phyloP scores from a whole-genome alignment of 306 rosid species.

The Pachyrhizus erosus region DNA sequence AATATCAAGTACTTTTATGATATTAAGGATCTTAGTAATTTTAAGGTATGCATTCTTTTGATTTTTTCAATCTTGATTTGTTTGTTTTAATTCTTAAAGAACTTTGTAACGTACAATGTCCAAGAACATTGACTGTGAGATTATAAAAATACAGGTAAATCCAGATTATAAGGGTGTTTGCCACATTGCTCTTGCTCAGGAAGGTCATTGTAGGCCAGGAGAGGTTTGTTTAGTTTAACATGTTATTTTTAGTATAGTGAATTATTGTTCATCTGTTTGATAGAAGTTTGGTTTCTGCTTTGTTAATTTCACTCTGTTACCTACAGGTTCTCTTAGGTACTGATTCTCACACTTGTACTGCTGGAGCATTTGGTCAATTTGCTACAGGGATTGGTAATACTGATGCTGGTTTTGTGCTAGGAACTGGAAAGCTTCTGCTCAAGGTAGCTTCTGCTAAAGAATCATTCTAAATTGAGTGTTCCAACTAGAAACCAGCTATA shows the following conservation, averaged over 20 bases:
- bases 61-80: not conserved
- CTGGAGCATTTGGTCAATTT: slow-evolving; percentile 99
- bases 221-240: slow-evolving; percentile 65
- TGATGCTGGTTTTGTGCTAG: slow-evolving; percentile 92
- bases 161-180: slow-evolving; percentile 99
- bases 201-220: slow-evolving; percentile 99
- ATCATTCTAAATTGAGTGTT: not conserved
- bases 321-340: slow-evolving; percentile 90
- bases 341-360: slow-evolving; percentile 97
- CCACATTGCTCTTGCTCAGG: slow-evolving; percentile 97
- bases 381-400: slow-evolving; percentile 97
- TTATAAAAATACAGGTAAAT: slow-evolving; percentile 71
- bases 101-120: slow-evolving; percentile 20
- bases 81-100: slow-evolving; percentile 13
- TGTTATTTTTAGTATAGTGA: not conserved
- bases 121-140: slow-evolving; percentile 6
- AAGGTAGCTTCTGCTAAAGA: slow-evolving; percentile 47
- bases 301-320: slow-evolving; percentile 30
- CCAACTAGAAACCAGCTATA: not conserved
- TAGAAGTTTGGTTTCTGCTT: slow-evolving; percentile 27
- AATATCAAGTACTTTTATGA: slow-evolving; percentile 94
- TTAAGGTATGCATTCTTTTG: slow-evolving; percentile 62
- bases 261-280: slow-evolving; percentile 22
- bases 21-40: slow-evolving; percentile 87
- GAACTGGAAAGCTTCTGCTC: slow-evolving; percentile 88